These are phyloP conservation scores for Dentipellis fragilis DNA, from an alignment of 768 basidiomycete species.

Conservation along the genomic window DNA sequence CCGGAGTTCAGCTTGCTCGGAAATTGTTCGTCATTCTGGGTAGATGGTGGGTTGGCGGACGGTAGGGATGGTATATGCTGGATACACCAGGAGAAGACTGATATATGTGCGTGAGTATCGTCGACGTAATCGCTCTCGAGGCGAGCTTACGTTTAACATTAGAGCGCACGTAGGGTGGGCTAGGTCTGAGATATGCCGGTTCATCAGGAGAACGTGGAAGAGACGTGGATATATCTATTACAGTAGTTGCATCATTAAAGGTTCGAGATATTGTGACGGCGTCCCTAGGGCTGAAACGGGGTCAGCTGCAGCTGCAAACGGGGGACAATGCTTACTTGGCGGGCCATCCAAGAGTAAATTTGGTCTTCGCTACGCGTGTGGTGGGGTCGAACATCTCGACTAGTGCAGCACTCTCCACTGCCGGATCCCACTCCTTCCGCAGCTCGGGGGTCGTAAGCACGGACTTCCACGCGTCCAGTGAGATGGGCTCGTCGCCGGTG, in stretches of 20 bases:
- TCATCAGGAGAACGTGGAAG: conserved; percentile 86
- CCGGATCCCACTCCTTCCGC: conserved; percentile 87
- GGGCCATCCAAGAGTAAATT: conserved; percentile 93
- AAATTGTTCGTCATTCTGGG: conserved; percentile 18
- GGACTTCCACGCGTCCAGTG: conserved; percentile 73
- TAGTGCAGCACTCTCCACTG: conserved; percentile 75
- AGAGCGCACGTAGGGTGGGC: conserved; percentile 88
- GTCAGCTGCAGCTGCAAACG: neutral
- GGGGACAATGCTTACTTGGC: conserved; percentile 59
- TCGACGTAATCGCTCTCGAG: conserved; percentile 7
- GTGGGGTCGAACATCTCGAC: conserved; percentile 81
- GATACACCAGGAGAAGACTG: conserved; percentile 92
- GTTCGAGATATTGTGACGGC: conserved; percentile 88
- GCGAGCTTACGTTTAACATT: conserved; percentile 55
- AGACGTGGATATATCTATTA: conserved; percentile 90
- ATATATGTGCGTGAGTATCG: conserved; percentile 1
- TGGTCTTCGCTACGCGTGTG: conserved; percentile 82
- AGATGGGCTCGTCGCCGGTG: conserved; percentile 39
- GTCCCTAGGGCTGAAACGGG: conserved; percentile 68
- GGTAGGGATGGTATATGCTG: conserved; percentile 36
- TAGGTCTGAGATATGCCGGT: conserved; percentile 82
- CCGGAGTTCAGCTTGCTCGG: conserved; percentile 12
- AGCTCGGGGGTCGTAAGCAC: conserved; percentile 81
- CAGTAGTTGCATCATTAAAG: conserved; percentile 67
- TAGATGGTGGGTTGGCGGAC: conserved; percentile 20